A percentile compares a stretch with the other conserved stretches of the same genome.
phyloP scores from a whole-genome alignment of 306 rosid genomes.

The Prunus davidiana region DNA sequence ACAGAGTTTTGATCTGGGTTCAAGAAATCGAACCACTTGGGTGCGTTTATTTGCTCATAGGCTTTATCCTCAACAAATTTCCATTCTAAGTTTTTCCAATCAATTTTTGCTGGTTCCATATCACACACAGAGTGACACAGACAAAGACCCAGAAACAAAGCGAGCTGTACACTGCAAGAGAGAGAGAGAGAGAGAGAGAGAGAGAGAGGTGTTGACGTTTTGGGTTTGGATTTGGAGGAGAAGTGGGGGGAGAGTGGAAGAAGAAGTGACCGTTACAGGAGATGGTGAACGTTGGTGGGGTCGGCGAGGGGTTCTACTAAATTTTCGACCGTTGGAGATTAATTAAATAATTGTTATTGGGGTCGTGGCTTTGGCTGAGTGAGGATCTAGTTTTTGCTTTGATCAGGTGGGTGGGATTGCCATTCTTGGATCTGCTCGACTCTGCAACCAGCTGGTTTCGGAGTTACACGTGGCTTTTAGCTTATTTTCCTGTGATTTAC shows the following conservation, averaged over 20 bases:
- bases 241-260: slow-evolving; percentile 5
- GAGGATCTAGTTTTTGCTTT: not conserved
- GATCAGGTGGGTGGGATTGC: not conserved
- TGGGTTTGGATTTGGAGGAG: not conserved
- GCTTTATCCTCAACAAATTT: slow-evolving; percentile 67
- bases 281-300: slow-evolving; percentile 38
- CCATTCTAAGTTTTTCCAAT: slow-evolving; percentile 87
- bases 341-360: not conserved
- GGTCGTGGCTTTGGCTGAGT: not conserved
- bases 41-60: slow-evolving; percentile 85
- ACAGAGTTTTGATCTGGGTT: slow-evolving; percentile 31
- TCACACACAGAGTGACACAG: not conserved
- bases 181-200: not conserved
- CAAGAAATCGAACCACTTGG: slow-evolving; percentile 90
- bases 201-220: not conserved
- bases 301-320: slow-evolving; percentile 1
- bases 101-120: slow-evolving; percentile 96
- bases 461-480: not conserved
- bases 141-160: slow-evolving; percentile 1
- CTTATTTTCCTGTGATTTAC: too few species aligned
- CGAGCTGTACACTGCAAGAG: not conserved
- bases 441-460: not conserved
- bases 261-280: slow-evolving; percentile 54
- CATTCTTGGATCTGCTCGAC: not conserved
- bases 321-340: slow-evolving; percentile 67